These are phyloP conservation scores for Sphaerulina musiva DNA, from an alignment of 2,329 filamentous ascomycete genomes.

Conservation along the genomic window DNA sequence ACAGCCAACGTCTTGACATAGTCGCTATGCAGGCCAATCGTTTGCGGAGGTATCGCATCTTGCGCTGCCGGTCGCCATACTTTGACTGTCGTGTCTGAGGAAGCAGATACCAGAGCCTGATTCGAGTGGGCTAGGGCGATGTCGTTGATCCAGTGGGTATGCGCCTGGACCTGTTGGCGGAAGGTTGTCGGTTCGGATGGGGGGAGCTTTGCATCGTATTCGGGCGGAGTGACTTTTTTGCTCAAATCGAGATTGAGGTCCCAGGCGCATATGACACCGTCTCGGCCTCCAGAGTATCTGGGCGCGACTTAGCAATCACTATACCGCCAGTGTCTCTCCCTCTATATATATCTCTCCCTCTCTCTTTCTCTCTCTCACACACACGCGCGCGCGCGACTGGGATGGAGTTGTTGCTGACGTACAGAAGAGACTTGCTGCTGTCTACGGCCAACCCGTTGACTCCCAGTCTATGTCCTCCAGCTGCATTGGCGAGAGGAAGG, in stretches of 20 bases:
- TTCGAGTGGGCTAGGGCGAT: conserved; percentile 74
- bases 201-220: conserved; percentile 32
- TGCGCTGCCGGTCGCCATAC: conserved; percentile 73
- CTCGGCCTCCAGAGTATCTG: conserved; percentile 84
- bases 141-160: conserved; percentile 96
- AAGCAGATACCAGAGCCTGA: conserved; percentile 75
- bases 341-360: no score
- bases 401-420: background rate
- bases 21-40: conserved; percentile 88
- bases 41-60: conserved; percentile 59
- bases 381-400: background rate
- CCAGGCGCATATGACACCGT: conserved; percentile 95
- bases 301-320: conserved; percentile 32
- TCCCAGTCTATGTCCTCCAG: conserved; percentile 74
- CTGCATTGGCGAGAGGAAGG: conserved; percentile 64
- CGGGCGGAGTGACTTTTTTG: conserved; percentile 34
- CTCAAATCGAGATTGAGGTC: conserved; percentile 67
- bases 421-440: conserved; percentile 67
- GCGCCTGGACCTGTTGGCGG: conserved; percentile 64
- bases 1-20: conserved; percentile 93
- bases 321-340: background rate
- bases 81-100: conserved; percentile 90
- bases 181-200: conserved; percentile 45
- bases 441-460: conserved; percentile 93
- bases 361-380: background rate